These are phyloP conservation scores for Saraca asoca DNA, from an alignment of 331 rosid genomes.

Conservation along the genomic window DNA sequence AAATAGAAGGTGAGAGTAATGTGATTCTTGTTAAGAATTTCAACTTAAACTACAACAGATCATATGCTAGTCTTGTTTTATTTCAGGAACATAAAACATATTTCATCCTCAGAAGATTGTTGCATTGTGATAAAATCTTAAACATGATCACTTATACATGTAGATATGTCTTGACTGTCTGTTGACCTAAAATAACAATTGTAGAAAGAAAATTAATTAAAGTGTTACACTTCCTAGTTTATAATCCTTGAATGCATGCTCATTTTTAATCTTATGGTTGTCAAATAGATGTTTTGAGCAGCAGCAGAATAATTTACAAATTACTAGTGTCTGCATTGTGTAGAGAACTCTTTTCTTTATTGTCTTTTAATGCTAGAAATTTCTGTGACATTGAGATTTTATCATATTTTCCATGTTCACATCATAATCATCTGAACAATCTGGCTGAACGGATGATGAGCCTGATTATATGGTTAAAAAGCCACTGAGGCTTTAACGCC, in stretches of 20 bases:
- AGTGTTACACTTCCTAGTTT: background rate
- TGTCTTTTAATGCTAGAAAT: background rate
- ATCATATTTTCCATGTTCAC: constrained; percentile 13
- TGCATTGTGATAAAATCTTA: background rate
- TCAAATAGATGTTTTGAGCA: background rate
- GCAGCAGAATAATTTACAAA: background rate
- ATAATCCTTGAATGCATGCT: background rate
- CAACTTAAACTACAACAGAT: constrained; percentile 1
- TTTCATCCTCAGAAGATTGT: constrained; percentile 7
- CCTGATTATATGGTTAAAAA: background rate
- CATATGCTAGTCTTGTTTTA: constrained; percentile 2
- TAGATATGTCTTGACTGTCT: background rate
- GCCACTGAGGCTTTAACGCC: background rate
- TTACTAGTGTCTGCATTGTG: background rate
- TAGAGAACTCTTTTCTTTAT: background rate
- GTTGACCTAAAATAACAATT: background rate
- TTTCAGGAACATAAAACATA: background rate
- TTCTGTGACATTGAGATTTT: background rate
- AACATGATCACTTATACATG: background rate
- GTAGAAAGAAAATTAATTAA: too few species aligned
- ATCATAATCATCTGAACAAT: background rate
- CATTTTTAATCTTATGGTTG: constrained; percentile 6
- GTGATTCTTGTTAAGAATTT: background rate
- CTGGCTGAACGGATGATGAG: background rate
- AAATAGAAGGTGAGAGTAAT: background rate